A percentile compares a stretch with the other conserved stretches of the same genome.
phyloP scores from a whole-genome alignment of 2,329 filamentous ascomycete genomes.

The Tolypocladium sp. region DNA sequence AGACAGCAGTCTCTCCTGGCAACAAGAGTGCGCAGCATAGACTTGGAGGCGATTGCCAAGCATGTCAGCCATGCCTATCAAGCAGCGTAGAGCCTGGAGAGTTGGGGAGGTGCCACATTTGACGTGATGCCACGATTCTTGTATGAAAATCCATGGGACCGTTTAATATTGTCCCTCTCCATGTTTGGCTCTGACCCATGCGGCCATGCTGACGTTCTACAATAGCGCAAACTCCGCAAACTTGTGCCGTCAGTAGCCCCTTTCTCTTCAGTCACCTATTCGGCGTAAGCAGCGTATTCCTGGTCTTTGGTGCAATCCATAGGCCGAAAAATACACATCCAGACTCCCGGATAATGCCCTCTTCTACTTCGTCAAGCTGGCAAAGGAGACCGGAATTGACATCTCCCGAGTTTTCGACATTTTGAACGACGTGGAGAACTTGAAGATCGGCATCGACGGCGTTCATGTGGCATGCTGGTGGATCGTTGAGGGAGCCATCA shows the following conservation, averaged over 20 bases:
- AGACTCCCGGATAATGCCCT: slow-evolving; percentile 97
- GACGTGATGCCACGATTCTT: slow-evolving; percentile 98
- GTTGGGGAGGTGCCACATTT: slow-evolving; percentile 98
- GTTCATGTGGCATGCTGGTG: slow-evolving; percentile 92
- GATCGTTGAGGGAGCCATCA: slow-evolving; percentile 84
- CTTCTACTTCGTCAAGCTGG: slow-evolving; percentile 94
- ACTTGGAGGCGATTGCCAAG: slow-evolving; percentile 89
- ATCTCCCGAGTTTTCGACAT: slow-evolving; percentile 99
- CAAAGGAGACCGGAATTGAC: slow-evolving; percentile 96
- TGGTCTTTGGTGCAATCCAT: background rate
- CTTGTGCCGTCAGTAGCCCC: slow-evolving; percentile 51
- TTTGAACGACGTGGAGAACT: slow-evolving; percentile 88
- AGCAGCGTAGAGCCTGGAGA: slow-evolving; percentile 92
- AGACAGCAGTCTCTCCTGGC: slow-evolving; percentile 95
- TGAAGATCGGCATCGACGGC: slow-evolving; percentile 93
- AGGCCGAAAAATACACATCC: slow-evolving; percentile 55
- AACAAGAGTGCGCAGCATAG: slow-evolving; percentile 90
- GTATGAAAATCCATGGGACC: slow-evolving; percentile 97
- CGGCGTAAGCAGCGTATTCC: slow-evolving; percentile 49
- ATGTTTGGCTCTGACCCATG: too few relatives aligned
- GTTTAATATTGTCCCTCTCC: slow-evolving; percentile 60
- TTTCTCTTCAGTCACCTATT: slow-evolving; percentile 63
- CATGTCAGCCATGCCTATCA: slow-evolving; percentile 88
- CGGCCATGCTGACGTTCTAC: background rate
- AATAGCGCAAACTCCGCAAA: slow-evolving; percentile 59